Evolutionary conservation across 1,139 yeast genomes (phyloP), one percentile per base, ranked within the genome.

Genomic region (Taphrina confusa): DNA sequence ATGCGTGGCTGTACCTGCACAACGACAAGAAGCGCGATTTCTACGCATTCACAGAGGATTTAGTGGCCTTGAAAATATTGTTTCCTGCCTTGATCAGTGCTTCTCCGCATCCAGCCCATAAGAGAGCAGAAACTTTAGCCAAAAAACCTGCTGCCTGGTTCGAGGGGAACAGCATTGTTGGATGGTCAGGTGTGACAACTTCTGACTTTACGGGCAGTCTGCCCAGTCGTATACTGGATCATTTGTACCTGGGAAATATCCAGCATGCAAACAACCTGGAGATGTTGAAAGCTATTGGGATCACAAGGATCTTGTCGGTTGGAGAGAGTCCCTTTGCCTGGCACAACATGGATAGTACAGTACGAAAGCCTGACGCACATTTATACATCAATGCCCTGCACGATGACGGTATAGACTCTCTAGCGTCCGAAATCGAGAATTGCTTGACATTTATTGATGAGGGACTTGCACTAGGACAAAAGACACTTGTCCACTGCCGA

Each of bases 171-270:
- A 60, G 62, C 20, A 61, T 63, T 30, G 64, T 72, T 52, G 51
- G 59, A 11, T 33, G 25, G 51, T 33, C 49, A 20, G 31, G 20
- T 2, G 31, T 20, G 22, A 33, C 23, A 16, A 50, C 23, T n/a
- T 20, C 44, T 22, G 12, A 16, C 9, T 58, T 58, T 27, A 75
- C 73, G 63, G 92, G 92, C 0, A 80, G 86, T 8, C 70, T 86
- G 28, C 94, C 94, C 0, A 83, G 89, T 0, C 76, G 87, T 58
- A 84, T 92, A 2, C 73, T 91, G 55, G 88, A 94, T 0, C 92
- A 91, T 71, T 72, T 92, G 67, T 92, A 90, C 69, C 76, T 92
- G 61, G 98, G 98, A 0, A 85, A 95, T 1, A 75, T 90, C 57
- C 80, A 75, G 54, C 97, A 92, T 73, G 97, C 97, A 4, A 83